Base-by-base conservation (phyloP, 2,329 filamentous ascomycete genomes). In the Verticillium nonalfalfae region DNA sequence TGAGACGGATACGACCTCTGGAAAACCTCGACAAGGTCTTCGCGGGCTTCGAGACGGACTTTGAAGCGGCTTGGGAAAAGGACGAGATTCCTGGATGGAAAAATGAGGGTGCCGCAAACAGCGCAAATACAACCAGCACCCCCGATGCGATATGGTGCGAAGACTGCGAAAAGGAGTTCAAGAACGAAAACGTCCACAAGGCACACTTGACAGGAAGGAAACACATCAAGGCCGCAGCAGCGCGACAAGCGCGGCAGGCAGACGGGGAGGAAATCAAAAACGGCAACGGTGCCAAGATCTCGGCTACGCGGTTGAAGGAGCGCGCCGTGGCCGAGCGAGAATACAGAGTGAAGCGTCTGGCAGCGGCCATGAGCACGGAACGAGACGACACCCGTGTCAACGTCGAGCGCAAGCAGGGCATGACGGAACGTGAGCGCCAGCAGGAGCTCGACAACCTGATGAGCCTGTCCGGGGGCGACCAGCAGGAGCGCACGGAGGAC, bases 341-440 rank as follows among this genome's bases (percentile, higher is more conserved):
- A 72, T 89, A 89, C 73, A 86, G 92, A 18, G 84, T 97, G 59
- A 90, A 89, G 71, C 90, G 89, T 60, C 82, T 99, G 7, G 87
- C 91, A 10, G 84, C 88, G 57, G 86, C 90, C 4, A 95, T 99
- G 86, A 89, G 90, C 72, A 90, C 89, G 14, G 91, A 97, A 72
- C 89, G 94, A 61, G 85, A 90, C 73, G 94, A 97, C 70, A 98
- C 95, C 0, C 86, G 90, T 57, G 89, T 95, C 68, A 98, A 99
- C 70, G 93, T 98, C 11, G 96, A 99, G 81, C 90, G 95, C 59
- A 95, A 92, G 74, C 92, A 96, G 73, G 94, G 94, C 66, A 97
- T 99, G 93, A 99, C 95, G 3, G 94, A 98, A 72, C 88, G 93
- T 36, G 95, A 99, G 74, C 89, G 95, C 14, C 90, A 96, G 70